Evolutionary conservation across 495 filamentous ascomycete genomes (phyloP).

Genomic region (Entonaema liquescens): DNA sequence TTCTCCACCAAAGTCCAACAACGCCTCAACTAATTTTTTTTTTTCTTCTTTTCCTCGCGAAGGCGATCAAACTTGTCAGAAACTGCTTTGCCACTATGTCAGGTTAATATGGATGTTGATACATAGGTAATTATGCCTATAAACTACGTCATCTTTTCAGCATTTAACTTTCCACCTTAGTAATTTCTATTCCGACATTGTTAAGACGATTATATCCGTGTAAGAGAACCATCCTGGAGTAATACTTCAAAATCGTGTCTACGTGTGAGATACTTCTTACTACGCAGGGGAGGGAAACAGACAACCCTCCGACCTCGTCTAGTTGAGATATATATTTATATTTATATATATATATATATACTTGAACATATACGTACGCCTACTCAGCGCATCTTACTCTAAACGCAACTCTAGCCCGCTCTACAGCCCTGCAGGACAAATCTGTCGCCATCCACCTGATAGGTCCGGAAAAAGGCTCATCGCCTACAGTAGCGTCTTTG

Average conservation of each 20-base stretch:
- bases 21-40: neutral
- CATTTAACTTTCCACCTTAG: neutral
- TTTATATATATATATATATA: slow-evolving; percentile 1
- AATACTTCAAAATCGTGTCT: slow-evolving; percentile 9
- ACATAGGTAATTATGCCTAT: neutral
- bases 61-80: neutral
- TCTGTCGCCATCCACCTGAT: neutral
- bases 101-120: neutral
- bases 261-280: slow-evolving; percentile 28
- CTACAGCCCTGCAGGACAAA: neutral
- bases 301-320: slow-evolving; percentile 16
- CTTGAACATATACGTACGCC: no score
- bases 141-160: slow-evolving; percentile 19
- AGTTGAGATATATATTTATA: slow-evolving; percentile 1
- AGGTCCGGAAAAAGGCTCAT: slow-evolving; percentile 35
- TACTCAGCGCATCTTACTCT: slow-evolving; percentile 20
- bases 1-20: slow-evolving; percentile 6
- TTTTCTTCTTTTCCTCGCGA: neutral
- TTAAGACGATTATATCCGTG: neutral
- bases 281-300: slow-evolving; percentile 20
- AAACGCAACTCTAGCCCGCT: slow-evolving; percentile 3
- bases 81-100: slow-evolving; percentile 16
- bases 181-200: neutral
- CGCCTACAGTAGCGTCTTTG: neutral
- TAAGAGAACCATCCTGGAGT: neutral